A percentile compares a stretch with the other conserved stretches of the same genome.
Conservation (phyloP, 805 yeast species). For the Ogataea sp. region DNA sequence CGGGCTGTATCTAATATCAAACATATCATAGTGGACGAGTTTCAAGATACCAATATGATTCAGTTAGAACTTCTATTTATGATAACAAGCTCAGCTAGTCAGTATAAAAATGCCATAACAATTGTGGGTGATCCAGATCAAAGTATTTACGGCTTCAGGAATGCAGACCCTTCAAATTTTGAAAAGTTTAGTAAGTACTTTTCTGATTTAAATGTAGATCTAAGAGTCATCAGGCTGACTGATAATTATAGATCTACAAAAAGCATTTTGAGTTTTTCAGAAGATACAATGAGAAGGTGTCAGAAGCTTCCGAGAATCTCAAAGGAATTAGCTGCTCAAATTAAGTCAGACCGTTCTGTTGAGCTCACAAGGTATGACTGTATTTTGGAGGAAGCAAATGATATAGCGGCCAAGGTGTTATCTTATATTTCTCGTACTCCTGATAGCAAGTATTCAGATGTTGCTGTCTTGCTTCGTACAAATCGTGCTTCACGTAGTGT, state of each 20-base stretch:
- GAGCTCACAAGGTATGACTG: conserved; percentile 32
- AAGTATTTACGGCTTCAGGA: conserved; percentile 82
- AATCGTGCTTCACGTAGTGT: conserved; percentile 51
- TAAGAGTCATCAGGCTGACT: conserved; percentile 36
- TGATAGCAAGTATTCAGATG: conserved; percentile 44
- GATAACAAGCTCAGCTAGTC: conserved; percentile 34
- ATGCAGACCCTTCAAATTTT: conserved; percentile 68
- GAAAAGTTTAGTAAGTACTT: conserved; percentile 38
- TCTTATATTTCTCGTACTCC: conserved; percentile 35
- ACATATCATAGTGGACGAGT: conserved; percentile 84
- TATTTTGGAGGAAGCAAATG: conserved; percentile 46
- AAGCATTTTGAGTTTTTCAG: conserved; percentile 57
- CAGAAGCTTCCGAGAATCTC: too few relatives aligned
- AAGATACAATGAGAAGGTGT: conserved; percentile 56
- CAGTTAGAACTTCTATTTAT: conserved; percentile 64
- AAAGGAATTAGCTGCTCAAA: conserved; percentile 39
- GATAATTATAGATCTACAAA: conserved; percentile 79
- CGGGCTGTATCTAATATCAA: conserved; percentile 41
- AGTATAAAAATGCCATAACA: conserved; percentile 50
- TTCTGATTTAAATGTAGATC: conserved; percentile 6
- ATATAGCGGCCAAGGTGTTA: conserved; percentile 48
- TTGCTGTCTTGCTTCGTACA: conserved; percentile 67
- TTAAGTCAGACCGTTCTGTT: conserved; percentile 32
- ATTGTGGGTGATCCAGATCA: conserved; percentile 97
- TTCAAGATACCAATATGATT: conserved; percentile 80